Evolutionary conservation across 2,329 filamentous ascomycete genomes (phyloP), one percentile per base, ranked within the genome.

Genomic region (Pezicula carpinea): DNA sequence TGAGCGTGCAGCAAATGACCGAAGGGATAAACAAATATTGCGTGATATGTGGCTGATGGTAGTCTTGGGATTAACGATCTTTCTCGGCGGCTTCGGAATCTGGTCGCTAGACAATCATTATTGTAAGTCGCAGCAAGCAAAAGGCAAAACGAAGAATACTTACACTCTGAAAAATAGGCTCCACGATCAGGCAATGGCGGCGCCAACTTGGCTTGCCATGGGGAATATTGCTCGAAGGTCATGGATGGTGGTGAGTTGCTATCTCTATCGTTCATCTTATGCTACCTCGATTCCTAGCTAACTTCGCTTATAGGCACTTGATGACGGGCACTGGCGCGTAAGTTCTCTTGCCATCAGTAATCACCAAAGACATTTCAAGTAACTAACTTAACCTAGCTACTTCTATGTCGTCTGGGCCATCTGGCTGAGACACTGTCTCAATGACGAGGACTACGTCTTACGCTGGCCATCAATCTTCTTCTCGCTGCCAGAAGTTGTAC

Each of bases 331-430:
- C 76, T 21, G 84, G 84, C 17, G 83, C 83, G 13, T 40, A 40
- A 40, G 38, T 40, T 8, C 6, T n/a, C 23, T 11, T 23, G n/a
- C 15, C 10, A 2, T 13, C 22, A 6, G 22, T 13, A 15, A 40
- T 15, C 7, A 15, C 15, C 8, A 13, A 40, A n/a, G 11, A 11
- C 6, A 23, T 23, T n/a, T 4, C 10, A 29, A 14, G 19, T 22
- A 13, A 40, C 21, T 22, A 22, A 40, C 21, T 23, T 40, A 4
- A 13, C 5, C 13, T 23, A 40, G 38, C 13, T 88, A 88, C 60
- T 79, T 79, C 55, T 87, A 87, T 61, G 82, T 88, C 54, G 70
- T 79, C 13, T 89, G 85, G 83, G 84, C 82, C 13, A 79, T 86
- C 34, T 87, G 83, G 78, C 69, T 89, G 11, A 74, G 84, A 41